phyloP scores from a whole-genome alignment of 2,329 filamentous ascomycete species.

The Bipolaris bicolor region DNA sequence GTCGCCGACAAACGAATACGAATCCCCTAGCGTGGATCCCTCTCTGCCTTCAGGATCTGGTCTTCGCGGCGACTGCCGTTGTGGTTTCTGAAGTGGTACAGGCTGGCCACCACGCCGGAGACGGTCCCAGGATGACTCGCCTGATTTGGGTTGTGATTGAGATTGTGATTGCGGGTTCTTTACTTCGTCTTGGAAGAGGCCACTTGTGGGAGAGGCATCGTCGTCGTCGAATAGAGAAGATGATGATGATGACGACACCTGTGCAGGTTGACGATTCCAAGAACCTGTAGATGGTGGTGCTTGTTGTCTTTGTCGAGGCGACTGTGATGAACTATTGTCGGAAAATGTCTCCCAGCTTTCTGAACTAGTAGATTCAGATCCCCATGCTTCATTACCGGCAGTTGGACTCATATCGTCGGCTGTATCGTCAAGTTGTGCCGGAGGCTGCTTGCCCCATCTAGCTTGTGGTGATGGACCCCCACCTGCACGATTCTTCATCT shows the following conservation, averaged over 20 bases:
- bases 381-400: constrained; percentile 47
- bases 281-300: constrained; percentile 6
- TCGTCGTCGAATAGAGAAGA: constrained; percentile 37
- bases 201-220: constrained; percentile 48
- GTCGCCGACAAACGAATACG: constrained; percentile 52
- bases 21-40: constrained; percentile 49
- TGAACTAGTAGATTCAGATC: constrained; percentile 10
- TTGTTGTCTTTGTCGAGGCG: constrained; percentile 18
- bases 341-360: constrained; percentile 27
- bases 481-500: constrained; percentile 27
- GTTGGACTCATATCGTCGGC: constrained; percentile 53
- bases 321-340: constrained; percentile 16
- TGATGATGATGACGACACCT: constrained; percentile 2
- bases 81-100: constrained; percentile 18
- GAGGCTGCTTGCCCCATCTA: constrained; percentile 33
- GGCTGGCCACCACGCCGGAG: constrained; percentile 46
- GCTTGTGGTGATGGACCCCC: constrained; percentile 48
- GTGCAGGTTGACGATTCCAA: constrained; percentile 16
- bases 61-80: constrained; percentile 22
- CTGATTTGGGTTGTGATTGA: constrained; percentile 26
- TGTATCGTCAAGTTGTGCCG: constrained; percentile 30
- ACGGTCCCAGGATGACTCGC: constrained; percentile 54
- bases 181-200: constrained; percentile 43
- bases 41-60: constrained; percentile 29
- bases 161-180: constrained; percentile 15